Conservation (phyloP, 768 basidiomycete genomes). For the Hygrophoropsis aurantiaca region DNA sequence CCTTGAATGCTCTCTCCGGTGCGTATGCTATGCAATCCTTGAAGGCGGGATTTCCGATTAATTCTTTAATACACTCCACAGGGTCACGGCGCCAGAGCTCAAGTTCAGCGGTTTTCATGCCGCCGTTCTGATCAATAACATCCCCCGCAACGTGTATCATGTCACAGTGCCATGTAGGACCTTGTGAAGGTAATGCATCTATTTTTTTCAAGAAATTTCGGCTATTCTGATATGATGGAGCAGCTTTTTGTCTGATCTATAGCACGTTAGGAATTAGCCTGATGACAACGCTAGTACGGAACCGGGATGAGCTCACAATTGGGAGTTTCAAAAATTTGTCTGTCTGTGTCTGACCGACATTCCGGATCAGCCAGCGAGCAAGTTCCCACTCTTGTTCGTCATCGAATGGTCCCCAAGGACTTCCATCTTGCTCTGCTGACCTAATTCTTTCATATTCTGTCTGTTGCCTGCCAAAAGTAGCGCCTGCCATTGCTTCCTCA, state of each 20-base stretch:
- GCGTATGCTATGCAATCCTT: too few species aligned
- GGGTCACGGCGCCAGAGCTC: constrained; percentile 31
- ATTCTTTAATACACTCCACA: constrained; percentile 28
- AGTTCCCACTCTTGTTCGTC: neutral
- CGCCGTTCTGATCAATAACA: constrained; percentile 6
- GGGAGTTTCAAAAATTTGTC: neutral
- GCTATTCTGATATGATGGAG: constrained; percentile 25
- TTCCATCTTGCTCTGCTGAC: too few species aligned
- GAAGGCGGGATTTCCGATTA: too few species aligned
- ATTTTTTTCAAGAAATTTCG: constrained; percentile 18
- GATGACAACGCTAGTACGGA: too few species aligned
- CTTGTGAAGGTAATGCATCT: constrained; percentile 15
- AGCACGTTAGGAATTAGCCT: too few species aligned
- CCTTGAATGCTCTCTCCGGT: too few species aligned
- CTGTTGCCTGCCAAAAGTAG: too few species aligned
- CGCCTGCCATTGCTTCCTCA: too few species aligned
- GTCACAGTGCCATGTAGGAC: constrained; percentile 22
- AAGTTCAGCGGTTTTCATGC: constrained; percentile 8
- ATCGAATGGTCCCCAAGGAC: neutral
- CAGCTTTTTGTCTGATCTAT: constrained; percentile 3
- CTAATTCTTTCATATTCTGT: too few species aligned
- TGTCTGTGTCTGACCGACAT: neutral
- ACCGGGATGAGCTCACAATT: too few species aligned
- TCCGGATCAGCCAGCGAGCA: neutral
- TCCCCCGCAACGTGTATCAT: constrained; percentile 18